Evolutionary conservation across 208 protist genomes (phyloP).

Genomic region (Trypanosoma conorhini): DNA sequence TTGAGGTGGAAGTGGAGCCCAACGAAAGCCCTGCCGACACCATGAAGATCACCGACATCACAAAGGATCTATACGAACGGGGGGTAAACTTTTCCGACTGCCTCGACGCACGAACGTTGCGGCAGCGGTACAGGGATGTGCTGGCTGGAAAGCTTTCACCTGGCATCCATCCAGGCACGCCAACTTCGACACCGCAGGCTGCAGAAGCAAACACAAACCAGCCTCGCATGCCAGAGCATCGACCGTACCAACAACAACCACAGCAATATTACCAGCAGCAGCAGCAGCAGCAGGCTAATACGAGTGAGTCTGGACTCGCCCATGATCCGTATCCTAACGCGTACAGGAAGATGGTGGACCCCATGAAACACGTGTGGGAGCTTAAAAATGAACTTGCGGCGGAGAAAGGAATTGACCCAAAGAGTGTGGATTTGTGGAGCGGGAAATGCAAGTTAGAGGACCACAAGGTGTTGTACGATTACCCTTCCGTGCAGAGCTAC

Average conservation of each 20-base stretch:
- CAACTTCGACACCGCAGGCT: slow-evolving; percentile 38
- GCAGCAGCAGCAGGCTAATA: slow-evolving; percentile 51
- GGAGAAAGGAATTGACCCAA: slow-evolving; percentile 85
- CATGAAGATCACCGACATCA: slow-evolving; percentile 90
- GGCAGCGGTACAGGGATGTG: slow-evolving; percentile 85
- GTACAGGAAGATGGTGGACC: slow-evolving; percentile 90
- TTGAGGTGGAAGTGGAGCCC: slow-evolving; percentile 82
- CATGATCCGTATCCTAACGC: slow-evolving; percentile 90
- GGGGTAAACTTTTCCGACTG: slow-evolving; percentile 92
- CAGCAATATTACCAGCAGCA: slow-evolving; percentile 47
- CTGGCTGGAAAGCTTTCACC: slow-evolving; percentile 56
- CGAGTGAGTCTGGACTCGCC: slow-evolving; percentile 54
- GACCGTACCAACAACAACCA: slow-evolving; percentile 37
- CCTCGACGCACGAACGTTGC: slow-evolving; percentile 77
- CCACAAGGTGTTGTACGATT: slow-evolving; percentile 89
- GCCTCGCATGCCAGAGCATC: slow-evolving; percentile 25
- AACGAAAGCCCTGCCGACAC: slow-evolving; percentile 52
- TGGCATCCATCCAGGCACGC: slow-evolving; percentile 36
- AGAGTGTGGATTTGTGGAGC: slow-evolving; percentile 83
- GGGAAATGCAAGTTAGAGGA: slow-evolving; percentile 87
- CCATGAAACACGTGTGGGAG: slow-evolving; percentile 89
- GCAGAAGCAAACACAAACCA: slow-evolving; percentile 34
- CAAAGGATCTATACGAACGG: slow-evolving; percentile 84
- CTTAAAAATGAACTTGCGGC: slow-evolving; percentile 83
- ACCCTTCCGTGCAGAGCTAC: slow-evolving; percentile 85